phyloP scores from a whole-genome alignment of 140 eudicot species.

The Cichorium intybus region DNA sequence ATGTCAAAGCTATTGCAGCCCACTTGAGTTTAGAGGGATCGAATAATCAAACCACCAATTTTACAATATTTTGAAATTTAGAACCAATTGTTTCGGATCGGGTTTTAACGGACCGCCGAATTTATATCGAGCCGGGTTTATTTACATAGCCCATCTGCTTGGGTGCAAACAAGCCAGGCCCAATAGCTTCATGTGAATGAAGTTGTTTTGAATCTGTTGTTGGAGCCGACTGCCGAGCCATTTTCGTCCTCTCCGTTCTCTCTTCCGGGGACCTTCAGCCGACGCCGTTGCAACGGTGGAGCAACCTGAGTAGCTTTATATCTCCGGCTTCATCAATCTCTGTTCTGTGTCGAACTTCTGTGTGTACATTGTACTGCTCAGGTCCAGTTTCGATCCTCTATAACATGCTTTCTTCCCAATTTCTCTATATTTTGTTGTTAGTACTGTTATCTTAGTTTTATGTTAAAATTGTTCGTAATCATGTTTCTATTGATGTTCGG shows the following conservation, averaged over 20 bases:
- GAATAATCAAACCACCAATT: no score
- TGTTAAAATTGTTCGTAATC: neutral
- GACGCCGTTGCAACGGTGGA: conserved; percentile 5
- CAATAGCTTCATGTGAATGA: neutral
- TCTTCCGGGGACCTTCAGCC: conserved; percentile 2
- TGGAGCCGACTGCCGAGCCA: conserved; percentile 4
- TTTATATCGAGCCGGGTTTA: neutral
- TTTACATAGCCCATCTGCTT: neutral
- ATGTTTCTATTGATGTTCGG: neutral
- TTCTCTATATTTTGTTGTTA: neutral
- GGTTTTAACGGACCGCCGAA: no score
- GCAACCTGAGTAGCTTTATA: conserved; percentile 1
- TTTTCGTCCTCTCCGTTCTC: neutral
- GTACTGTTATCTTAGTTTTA: neutral
- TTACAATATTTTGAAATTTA: no score
- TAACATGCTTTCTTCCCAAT: neutral
- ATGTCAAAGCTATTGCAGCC: no score
- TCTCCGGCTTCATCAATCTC: conserved; percentile 3
- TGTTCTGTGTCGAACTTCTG: neutral
- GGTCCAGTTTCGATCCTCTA: conserved; percentile 11
- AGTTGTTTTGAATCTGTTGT: conserved; percentile 1
- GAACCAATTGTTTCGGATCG: no score
- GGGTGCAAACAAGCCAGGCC: neutral
- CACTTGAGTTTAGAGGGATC: no score
- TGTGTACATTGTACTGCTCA: conserved; percentile 15